Evolutionary conservation across 2,329 filamentous ascomycete genomes (phyloP), one percentile per base, ranked within the genome.

Genomic region (Monosporascus cannonballus): DNA sequence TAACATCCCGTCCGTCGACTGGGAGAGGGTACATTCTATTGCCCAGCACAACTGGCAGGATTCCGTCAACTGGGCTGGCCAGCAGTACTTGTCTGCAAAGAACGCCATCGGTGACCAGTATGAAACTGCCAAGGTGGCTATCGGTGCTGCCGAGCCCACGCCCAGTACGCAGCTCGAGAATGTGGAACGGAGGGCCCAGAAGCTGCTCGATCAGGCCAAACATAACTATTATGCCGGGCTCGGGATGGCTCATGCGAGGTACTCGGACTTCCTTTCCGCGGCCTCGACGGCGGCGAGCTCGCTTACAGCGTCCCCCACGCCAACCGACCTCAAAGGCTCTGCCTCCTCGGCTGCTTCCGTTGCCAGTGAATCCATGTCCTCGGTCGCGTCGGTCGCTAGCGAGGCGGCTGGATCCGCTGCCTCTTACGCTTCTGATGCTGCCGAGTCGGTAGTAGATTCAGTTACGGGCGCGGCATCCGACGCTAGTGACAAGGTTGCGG

Each of bases 231-330:
- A 90, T 61, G 86, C 90, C 57, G 89, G 86, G 11, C 70, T 94
- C 24, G 90, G 90, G 27, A 69, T 90, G 45, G 90, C 90, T 1
- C 87, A 95, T 62, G 89, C 85, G 44, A 83, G 86, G 38, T 94
- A 94, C 67, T 84, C 85, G 5, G 85, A 86, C 48, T 93, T 94
- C 63, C 59, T 94, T 2, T 77, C 77, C 14, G 84, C 85, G 4
- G 89, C 88, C 7, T 90, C 87, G 9, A 83, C 80, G 37, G 88
- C 85, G 20, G 74, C 90, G 41, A 85, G 82, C 51, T 76, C 75
- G 2, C 55, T 78, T 39, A 80, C 77, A 1, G 83, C 83, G 6
- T 81, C 82, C 11, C 80, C 84, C 17, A 85, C 81, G 0, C 78
- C 83, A 2, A 83, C 76, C 1, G 71, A 83, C 48, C 62, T 79